Conservation (phyloP, 2,329 filamentous ascomycete genomes). For the Pestalotiopsis fici region DNA sequence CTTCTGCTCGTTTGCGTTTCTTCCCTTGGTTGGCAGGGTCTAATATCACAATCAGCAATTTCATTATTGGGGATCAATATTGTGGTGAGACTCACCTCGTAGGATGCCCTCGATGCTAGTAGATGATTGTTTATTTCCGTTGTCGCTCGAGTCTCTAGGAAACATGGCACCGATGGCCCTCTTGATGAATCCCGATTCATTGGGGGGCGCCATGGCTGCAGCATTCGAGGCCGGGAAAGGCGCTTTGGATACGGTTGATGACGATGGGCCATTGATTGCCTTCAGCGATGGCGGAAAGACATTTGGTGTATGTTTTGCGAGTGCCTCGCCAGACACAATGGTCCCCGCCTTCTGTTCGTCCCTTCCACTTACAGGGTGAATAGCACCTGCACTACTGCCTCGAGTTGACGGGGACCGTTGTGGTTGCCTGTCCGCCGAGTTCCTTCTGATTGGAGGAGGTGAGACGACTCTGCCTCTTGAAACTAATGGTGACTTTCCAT, state of each 20-base stretch:
- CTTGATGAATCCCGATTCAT: background rate
- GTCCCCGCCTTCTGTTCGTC: background rate
- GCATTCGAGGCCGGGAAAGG: background rate
- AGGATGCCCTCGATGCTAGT: background rate
- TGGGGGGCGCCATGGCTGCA: background rate
- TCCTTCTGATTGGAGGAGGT: background rate
- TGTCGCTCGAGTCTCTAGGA: background rate
- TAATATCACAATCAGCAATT: background rate
- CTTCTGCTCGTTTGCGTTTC: conserved; percentile 1
- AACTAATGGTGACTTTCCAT: background rate
- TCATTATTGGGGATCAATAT: background rate
- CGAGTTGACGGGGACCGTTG: background rate
- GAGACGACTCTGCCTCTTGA: background rate
- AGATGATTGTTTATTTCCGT: background rate
- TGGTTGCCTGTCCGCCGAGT: background rate
- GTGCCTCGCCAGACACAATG: background rate
- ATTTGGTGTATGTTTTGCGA: background rate
- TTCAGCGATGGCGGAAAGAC: background rate
- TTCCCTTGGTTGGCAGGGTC: background rate
- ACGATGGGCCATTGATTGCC: background rate
- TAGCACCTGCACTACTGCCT: background rate
- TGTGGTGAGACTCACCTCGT: background rate
- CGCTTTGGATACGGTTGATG: background rate
- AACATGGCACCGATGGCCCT: background rate
- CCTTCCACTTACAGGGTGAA: background rate